Evolutionary conservation across 805 yeast genomes (phyloP).

Genomic region (Schwanniomyces pseudopolymorphus): DNA sequence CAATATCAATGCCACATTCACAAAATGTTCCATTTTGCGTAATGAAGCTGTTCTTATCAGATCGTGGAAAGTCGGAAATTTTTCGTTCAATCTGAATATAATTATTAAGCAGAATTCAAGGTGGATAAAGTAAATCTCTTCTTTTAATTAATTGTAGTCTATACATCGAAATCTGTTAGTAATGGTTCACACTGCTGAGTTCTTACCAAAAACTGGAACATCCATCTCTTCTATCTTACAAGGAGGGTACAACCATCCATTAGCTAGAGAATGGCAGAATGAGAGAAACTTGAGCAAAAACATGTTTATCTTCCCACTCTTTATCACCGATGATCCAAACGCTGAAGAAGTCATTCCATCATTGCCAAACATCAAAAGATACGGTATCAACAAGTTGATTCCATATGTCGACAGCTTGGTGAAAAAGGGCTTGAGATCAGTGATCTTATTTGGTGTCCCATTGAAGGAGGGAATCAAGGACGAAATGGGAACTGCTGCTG

Average conservation of each 20-base stretch:
- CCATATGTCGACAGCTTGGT: constrained; percentile 72
- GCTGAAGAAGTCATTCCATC: constrained; percentile 75
- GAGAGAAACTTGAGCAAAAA: constrained; percentile 80
- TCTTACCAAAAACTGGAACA: constrained; percentile 55
- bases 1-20: background rate
- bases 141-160: background rate
- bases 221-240: constrained; percentile 75
- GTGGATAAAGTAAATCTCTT: too few relatives aligned
- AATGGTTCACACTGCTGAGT: constrained; percentile 72
- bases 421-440: constrained; percentile 79
- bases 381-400: constrained; percentile 76
- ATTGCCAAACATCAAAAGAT: constrained; percentile 84
- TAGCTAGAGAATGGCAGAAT: constrained; percentile 87
- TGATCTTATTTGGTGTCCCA: constrained; percentile 91
- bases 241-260: constrained; percentile 93
- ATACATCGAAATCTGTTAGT: background rate
- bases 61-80: background rate
- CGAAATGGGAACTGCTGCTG: constrained; percentile 82
- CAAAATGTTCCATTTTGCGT: background rate
- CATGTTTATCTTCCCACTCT: constrained; percentile 91
- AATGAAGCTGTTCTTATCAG: background rate
- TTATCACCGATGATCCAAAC: constrained; percentile 76
- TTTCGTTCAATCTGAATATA: background rate
- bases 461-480: constrained; percentile 76
- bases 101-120: too few relatives aligned